Evolutionary conservation across 768 basidiomycete genomes (phyloP), one percentile per base, ranked within the genome.

Genomic region (Lactarius akahatsu): DNA sequence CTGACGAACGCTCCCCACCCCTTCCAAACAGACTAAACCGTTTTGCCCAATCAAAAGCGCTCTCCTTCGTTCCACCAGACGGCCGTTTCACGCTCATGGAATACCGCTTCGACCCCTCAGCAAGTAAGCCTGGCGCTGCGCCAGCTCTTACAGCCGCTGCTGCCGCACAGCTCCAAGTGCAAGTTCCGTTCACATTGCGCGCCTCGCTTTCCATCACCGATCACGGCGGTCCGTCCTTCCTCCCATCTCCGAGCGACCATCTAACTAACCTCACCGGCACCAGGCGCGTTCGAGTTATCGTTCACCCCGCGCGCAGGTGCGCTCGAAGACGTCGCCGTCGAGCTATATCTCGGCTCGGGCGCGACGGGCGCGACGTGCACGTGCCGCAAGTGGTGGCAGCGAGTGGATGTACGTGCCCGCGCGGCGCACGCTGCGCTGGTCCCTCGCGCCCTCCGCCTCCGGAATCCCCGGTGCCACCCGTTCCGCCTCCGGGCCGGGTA

Each of bases 1-100:
- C 23, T 11, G 23, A 41, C 16, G 16, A 18, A 0, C 32, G 23
- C 36, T 55, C 62, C 69, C 67, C 32, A 40, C 63, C 18, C 66
- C 55, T 38, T 40, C 9, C 32, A 47, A 34, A 8, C 70, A 96
- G 94, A 43, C 79, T 96, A 30, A 88, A 85, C 72, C 86, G 88
- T 63, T 97, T 93, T 90, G 79, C 82, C 28, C 85, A 87, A 45
- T 88, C 92, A 72, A 89, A 85, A 71, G 77, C 82, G 1, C 78
- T 98, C 50, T 96, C 96, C 2, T 98, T 98, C 74, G 85, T 98
- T 26, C 96, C 96, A 7, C 96, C 96, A 5, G 96, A 98, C 71
- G 95, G 96, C 3, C 84, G 84, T 60, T 98, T 97, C 77, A 83
- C 83, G 9, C 80, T 97, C 23, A 84, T 89, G 73, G 91, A 94